phyloP scores from a whole-genome alignment of 1,139 yeast genomes.

The Geotrichum fermentans region DNA sequence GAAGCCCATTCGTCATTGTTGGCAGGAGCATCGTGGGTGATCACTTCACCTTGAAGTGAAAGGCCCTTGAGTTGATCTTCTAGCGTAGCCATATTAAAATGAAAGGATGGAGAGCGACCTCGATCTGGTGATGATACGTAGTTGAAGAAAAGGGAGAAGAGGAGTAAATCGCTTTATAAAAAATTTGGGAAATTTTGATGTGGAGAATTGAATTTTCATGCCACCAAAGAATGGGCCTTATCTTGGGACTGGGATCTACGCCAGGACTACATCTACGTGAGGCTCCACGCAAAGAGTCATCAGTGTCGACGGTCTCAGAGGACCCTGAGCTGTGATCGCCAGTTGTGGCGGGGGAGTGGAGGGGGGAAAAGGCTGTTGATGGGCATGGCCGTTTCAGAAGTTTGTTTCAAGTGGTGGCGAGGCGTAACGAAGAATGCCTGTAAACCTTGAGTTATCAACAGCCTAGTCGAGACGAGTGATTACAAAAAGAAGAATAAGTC shows the following conservation, averaged over 20 bases:
- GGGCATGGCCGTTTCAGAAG: no score
- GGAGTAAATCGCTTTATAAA: no score
- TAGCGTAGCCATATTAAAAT: slow-evolving; percentile 8
- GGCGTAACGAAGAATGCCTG: no score
- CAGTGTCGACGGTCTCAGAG: not conserved
- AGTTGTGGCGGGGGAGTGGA: not conserved
- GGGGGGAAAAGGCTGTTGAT: not conserved
- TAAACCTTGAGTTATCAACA: no score
- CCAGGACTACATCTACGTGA: not conserved
- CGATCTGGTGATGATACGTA: not conserved
- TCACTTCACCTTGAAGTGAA: slow-evolving; percentile 20
- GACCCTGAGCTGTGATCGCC: not conserved
- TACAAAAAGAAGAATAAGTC: no score
- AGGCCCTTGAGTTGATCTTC: slow-evolving; percentile 20
- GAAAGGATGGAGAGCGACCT: not conserved
- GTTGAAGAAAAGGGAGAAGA: not conserved
- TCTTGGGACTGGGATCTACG: slow-evolving; percentile 5
- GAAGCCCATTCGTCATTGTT: slow-evolving; percentile 32
- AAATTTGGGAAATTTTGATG: not conserved
- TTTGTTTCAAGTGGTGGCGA: no score
- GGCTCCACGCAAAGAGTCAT: not conserved
- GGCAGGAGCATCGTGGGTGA: slow-evolving; percentile 29
- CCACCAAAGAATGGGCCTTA: not conserved
- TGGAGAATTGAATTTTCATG: not conserved
- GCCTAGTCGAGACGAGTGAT: no score